These are phyloP conservation scores for Ophiostoma tasmaniense DNA, from an alignment of 2,329 filamentous ascomycete genomes.

Conservation along the genomic window DNA sequence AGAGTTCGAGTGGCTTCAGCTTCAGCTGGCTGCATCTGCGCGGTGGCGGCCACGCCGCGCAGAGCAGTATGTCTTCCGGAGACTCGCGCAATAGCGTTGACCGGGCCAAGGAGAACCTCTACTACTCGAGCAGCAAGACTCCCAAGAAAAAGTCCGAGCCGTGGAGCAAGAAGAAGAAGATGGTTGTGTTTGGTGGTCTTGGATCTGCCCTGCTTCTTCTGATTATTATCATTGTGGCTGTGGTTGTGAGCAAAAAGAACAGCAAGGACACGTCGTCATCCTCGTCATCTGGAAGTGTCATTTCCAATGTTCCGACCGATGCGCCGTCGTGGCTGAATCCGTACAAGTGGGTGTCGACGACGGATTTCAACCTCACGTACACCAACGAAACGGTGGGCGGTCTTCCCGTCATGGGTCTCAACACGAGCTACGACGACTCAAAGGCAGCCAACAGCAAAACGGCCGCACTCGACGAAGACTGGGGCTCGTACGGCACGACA, in stretches of 20 bases:
- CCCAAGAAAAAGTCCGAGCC: slow-evolving; percentile 25
- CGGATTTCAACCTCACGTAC: slow-evolving; percentile 89
- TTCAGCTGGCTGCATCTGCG: slow-evolving; percentile 26
- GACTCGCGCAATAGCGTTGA: slow-evolving; percentile 33
- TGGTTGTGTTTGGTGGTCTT: slow-evolving; percentile 49
- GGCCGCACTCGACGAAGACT: slow-evolving; percentile 64
- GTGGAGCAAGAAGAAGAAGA: slow-evolving; percentile 45
- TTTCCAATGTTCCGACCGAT: slow-evolving; percentile 38
- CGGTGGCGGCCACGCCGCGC: slow-evolving; percentile 37
- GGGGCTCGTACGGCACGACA: slow-evolving; percentile 65
- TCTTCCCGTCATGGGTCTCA: slow-evolving; percentile 84
- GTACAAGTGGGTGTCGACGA: slow-evolving; percentile 83
- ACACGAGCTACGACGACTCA: slow-evolving; percentile 78
- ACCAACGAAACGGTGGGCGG: slow-evolving; percentile 77
- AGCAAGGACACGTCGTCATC: slow-evolving; percentile 10
- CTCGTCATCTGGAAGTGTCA: slow-evolving; percentile 43
- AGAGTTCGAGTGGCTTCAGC: not conserved
- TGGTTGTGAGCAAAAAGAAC: slow-evolving; percentile 56
- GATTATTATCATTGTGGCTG: slow-evolving; percentile 59
- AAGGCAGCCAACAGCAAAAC: slow-evolving; percentile 69
- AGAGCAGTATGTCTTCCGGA: slow-evolving; percentile 41
- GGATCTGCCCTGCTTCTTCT: slow-evolving; percentile 50
- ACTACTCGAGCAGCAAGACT: slow-evolving; percentile 27
- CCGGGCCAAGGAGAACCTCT: slow-evolving; percentile 42
- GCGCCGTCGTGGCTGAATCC: slow-evolving; percentile 77